These are phyloP conservation scores for Pseudogymnoascus sp. DNA, from an alignment of 2,329 filamentous ascomycete species.

Conservation along the genomic window DNA sequence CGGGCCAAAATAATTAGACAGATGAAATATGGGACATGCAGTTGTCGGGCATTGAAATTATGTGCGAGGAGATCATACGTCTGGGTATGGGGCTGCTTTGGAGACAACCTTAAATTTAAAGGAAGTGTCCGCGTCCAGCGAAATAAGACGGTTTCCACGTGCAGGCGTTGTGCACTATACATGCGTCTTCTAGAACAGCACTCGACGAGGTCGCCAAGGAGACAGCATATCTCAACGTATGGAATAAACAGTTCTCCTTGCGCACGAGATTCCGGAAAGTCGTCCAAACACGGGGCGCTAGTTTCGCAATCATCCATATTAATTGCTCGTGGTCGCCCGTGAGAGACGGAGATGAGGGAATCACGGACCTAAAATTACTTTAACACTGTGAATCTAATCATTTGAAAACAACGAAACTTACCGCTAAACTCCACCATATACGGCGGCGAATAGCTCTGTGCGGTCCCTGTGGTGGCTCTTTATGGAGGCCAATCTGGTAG, in stretches of 20 bases:
- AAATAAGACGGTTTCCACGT: constrained; percentile 17
- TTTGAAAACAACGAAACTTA: neutral
- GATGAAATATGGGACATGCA: constrained; percentile 34
- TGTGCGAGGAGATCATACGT: constrained; percentile 16
- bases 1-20: constrained; percentile 34
- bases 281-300: neutral
- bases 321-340: neutral
- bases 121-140: constrained; percentile 33
- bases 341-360: neutral
- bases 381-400: neutral
- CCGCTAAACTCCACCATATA: neutral
- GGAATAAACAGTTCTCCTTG: constrained; percentile 5
- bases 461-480: neutral
- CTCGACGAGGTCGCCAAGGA: neutral
- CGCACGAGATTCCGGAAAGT: neutral
- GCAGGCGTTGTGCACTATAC: neutral
- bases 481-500: neutral
- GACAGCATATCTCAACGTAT: constrained; percentile 1
- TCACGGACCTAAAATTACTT: neutral
- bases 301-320: neutral
- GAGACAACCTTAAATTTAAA: constrained; percentile 24
- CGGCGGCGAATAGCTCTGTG: neutral
- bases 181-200: neutral
- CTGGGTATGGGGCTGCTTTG: neutral
- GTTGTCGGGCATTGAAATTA: constrained; percentile 34